Evolutionary conservation across 1,139 yeast species (phyloP), one percentile per base, ranked within the genome.

Genomic region (Pichia terricola): DNA sequence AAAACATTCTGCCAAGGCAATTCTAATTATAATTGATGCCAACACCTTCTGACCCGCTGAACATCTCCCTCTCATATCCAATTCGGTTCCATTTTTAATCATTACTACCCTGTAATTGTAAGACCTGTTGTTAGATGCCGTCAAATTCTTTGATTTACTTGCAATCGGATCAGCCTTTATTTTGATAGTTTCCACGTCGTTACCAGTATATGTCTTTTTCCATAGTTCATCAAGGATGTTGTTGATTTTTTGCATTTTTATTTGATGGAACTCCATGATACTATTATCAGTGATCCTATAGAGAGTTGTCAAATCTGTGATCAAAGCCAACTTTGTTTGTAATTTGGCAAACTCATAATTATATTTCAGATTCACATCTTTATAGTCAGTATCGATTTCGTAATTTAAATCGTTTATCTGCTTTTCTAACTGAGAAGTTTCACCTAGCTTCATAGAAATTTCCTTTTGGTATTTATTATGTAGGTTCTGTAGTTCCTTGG

Each of bases 11-110:
- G 97, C 94, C 41, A 94, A 67, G 0, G 97, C 96, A 47, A 94
- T 68, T 45, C 99, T 72, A 44, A 94, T 89, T 35, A 94, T 79
- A 43, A 94, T 88, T 45, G 95, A 82, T 0, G 98, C 96, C 45
- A 94, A 67, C 2, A 94, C 97, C 59, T 88, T 87, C 62, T 94
- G 99, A 1, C 99, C 99, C 0, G 98, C 98, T 3, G 96, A 87
- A 62, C 99, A 94, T 46, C 98, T 69, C 0, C 98, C 99, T 52
- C 98, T 74, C 99, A 94, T 94, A 58, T 94, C 99, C 40, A 94
- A 68, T 61, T 91, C 98, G 1, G 80, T 83, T 44, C 85, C 94
- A 54, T 85, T 87, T 59, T 94, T 94, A 50, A 80, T 79, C 98
- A 94, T 94, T 22, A 91, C 95, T 26, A 94, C 96, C 37, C 97